Evolutionary conservation across 345 rosid genomes (phyloP), one percentile per base, ranked within the genome.

Genomic region (Salix purpurea): DNA sequence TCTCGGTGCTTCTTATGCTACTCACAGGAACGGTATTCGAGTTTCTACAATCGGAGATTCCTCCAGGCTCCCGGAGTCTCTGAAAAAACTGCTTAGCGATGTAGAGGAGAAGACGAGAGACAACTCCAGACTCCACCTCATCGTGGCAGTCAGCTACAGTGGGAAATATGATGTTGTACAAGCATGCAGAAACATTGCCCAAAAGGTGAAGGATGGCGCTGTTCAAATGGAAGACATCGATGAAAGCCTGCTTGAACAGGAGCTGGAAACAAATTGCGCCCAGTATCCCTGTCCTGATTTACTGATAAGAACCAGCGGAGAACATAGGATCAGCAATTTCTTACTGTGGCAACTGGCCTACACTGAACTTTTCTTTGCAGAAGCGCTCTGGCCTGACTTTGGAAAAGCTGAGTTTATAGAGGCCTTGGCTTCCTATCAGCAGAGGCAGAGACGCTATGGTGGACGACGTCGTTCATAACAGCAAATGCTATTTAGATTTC

Each of bases 311-410:
- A 94, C 97, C 3, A 92, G 96, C 0, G 91, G 93, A 18, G 98
- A 91, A 78, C 85, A 88, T 4, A 72, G 98, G 77, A 87, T 94
- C 62, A 94, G 96, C 80, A 92, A 91, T 88, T 94, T 92, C 84
- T 83, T 92, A 83, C 65, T 92, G 67, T 94, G 94, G 94, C 96
- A 92, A 48, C 76, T 91, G 76, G 98, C 97, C 23, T 89, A 94
- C 71, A 90, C 97, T 0, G 98, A 94, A 52, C 91, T 94, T 28
- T 90, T 84, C 84, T 91, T 94, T 26, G 86, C 77, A 11, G 86
- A 82, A 67, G 65, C 90, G 0, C 83, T 91, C 0, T 92, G 98
- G 97, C 98, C 98, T 52, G 96, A 92, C 85, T 94, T 94, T 26
- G 88, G 93, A 46, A 79, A 88, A 37, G 80, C 24, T 0, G 92